Conservation (phyloP, 257 asterid species). For the Solanum okadae region DNA sequence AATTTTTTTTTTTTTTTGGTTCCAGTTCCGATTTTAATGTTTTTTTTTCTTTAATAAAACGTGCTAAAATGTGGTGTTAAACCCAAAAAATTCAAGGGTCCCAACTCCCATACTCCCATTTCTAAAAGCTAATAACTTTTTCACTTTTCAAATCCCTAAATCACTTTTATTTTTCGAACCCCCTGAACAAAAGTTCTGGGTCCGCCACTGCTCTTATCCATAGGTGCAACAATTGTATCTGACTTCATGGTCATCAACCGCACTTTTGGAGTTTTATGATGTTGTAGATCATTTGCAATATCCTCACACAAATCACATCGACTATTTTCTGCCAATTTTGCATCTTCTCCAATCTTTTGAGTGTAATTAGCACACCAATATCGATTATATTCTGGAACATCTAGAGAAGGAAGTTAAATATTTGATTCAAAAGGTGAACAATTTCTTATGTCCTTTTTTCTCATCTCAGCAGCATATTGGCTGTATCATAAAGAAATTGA, state of each 20-base stretch:
- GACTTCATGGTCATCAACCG: conserved; percentile 32
- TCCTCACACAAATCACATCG: background rate
- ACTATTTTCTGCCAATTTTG: background rate
- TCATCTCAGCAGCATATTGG: conserved; percentile 43
- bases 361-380: too few relatives aligned
- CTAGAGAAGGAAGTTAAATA: conserved; percentile 36
- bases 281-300: conserved; percentile 11
- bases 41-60: too few relatives aligned
- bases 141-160: too few relatives aligned
- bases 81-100: too few relatives aligned
- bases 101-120: too few relatives aligned
- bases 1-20: too few relatives aligned
- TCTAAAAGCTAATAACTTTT: too few relatives aligned
- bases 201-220: conserved; percentile 14
- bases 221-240: conserved; percentile 18
- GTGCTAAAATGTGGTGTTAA: too few relatives aligned
- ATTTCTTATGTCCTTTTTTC: conserved; percentile 24
- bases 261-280: conserved; percentile 36
- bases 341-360: background rate
- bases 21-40: too few relatives aligned
- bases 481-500: conserved; percentile 22
- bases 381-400: too few relatives aligned
- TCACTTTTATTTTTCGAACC: too few relatives aligned
- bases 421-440: conserved; percentile 37
- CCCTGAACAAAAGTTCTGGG: too few relatives aligned